Conservation (phyloP, 768 basidiomycete genomes). For the Mycena vulgaris region DNA sequence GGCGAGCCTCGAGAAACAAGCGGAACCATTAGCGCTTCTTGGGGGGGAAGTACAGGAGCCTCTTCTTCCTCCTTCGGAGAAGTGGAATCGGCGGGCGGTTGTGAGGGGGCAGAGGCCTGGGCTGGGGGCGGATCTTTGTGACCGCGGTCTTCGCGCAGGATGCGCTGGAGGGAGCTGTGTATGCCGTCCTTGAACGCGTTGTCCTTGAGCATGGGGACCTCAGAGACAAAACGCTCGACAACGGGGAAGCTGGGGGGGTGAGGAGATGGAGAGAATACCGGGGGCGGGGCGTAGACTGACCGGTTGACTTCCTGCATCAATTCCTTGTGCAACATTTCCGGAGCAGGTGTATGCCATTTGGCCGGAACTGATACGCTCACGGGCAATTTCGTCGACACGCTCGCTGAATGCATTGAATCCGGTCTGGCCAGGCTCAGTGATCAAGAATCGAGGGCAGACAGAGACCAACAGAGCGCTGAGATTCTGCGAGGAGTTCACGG, state of each 20-base stretch:
- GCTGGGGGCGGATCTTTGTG: constrained; percentile 30
- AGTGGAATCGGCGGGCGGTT: not conserved
- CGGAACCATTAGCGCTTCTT: constrained; percentile 26
- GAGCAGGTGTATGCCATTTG: constrained; percentile 65
- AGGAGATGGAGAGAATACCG: not conserved
- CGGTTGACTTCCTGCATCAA: constrained; percentile 82
- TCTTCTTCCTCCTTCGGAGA: constrained; percentile 2
- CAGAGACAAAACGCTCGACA: constrained; percentile 73
- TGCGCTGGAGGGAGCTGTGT: constrained; percentile 59
- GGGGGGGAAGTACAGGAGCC: constrained; percentile 14
- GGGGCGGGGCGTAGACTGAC: constrained; percentile 49
- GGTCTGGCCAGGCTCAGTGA: constrained; percentile 50
- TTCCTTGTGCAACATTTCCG: constrained; percentile 66
- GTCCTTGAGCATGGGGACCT: constrained; percentile 65
- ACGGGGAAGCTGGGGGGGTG: constrained; percentile 69
- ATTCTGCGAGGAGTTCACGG: constrained; percentile 73
- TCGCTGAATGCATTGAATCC: constrained; percentile 67
- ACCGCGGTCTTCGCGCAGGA: constrained; percentile 59
- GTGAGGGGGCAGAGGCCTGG: not conserved
- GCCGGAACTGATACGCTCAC: constrained; percentile 68
- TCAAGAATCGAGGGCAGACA: constrained; percentile 20
- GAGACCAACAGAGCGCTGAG: constrained; percentile 68
- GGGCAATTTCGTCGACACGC: constrained; percentile 74
- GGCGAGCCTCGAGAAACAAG: constrained; percentile 26
- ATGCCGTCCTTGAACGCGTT: constrained; percentile 60